A percentile compares a stretch with the other conserved stretches of the same genome.
Evolutionary conservation across 371 early-diverging fungal genomes (phyloP).

Genomic region (Mucor racemosus): DNA sequence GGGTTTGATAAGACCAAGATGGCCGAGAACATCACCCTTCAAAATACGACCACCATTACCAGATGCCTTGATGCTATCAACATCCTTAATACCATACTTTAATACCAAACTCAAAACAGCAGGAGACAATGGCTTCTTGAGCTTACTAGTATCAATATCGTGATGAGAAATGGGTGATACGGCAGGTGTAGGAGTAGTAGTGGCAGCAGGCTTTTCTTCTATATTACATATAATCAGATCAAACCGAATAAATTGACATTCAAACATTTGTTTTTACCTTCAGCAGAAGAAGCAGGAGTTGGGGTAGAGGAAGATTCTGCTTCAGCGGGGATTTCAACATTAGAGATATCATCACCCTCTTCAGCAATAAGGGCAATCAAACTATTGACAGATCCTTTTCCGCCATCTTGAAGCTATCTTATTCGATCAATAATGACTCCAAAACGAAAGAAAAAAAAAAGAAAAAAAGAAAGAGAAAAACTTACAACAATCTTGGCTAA

Average conservation of each 20-base stretch:
- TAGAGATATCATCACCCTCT: slow-evolving; percentile 85
- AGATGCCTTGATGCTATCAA: slow-evolving; percentile 62
- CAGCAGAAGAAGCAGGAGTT: slow-evolving; percentile 6
- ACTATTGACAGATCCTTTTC: slow-evolving; percentile 68
- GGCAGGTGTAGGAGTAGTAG: slow-evolving; percentile 18
- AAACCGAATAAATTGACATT: background rate
- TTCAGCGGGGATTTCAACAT: slow-evolving; percentile 66
- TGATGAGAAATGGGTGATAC: slow-evolving; percentile 46
- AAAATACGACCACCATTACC: slow-evolving; percentile 92
- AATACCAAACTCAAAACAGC: slow-evolving; percentile 68
- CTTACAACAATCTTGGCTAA: slow-evolving; percentile 87
- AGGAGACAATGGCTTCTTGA: slow-evolving; percentile 68
- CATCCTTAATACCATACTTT: slow-evolving; percentile 68
- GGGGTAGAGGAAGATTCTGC: background rate
- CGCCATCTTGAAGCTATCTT: slow-evolving; percentile 57
- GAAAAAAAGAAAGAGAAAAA: too few species aligned
- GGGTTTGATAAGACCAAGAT: slow-evolving; percentile 63
- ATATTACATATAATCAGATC: background rate
- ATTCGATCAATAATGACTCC: background rate
- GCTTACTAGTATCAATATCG: slow-evolving; percentile 47
- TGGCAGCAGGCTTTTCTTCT: slow-evolving; percentile 20
- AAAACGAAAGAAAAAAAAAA: too few species aligned
- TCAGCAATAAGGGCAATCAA: slow-evolving; percentile 90
- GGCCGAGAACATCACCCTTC: slow-evolving; percentile 88
- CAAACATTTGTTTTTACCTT: background rate